Evolutionary conservation across 2,329 filamentous ascomycete genomes (phyloP).

Genomic region (Fusarium nelsonii): DNA sequence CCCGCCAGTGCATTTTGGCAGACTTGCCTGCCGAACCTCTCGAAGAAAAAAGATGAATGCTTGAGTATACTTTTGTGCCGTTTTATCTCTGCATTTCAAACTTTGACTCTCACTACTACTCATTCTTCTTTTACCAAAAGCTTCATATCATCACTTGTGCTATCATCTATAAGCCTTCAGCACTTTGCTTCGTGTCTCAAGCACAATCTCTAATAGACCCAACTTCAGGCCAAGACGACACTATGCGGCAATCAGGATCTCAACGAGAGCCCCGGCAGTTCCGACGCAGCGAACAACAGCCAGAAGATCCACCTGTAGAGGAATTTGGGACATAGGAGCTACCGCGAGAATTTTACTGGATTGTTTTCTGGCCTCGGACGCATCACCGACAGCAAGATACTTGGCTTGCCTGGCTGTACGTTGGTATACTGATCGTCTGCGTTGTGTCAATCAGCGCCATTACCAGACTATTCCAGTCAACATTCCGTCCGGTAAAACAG

Average conservation of each 20-base stretch:
- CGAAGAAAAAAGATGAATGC: neutral
- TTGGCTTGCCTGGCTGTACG: neutral
- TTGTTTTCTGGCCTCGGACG: neutral
- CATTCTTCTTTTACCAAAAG: neutral
- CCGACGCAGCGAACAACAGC: neutral
- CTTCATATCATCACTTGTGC: neutral
- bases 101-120: neutral
- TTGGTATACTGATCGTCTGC: neutral
- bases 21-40: neutral
- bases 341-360: neutral
- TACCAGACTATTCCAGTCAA: too few relatives aligned
- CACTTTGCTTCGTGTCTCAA: neutral
- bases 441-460: neutral
- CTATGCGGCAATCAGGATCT: neutral
- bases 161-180: neutral
- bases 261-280: neutral
- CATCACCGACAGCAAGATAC: neutral
- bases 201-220: neutral
- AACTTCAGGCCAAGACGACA: neutral
- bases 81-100: neutral
- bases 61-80: neutral
- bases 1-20: neutral
- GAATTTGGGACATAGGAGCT: neutral
- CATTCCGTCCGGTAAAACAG: neutral
- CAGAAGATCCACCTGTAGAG: neutral